Base-by-base conservation (phyloP, 306 rosid species). In the Cucurbita argyrosperma region DNA sequence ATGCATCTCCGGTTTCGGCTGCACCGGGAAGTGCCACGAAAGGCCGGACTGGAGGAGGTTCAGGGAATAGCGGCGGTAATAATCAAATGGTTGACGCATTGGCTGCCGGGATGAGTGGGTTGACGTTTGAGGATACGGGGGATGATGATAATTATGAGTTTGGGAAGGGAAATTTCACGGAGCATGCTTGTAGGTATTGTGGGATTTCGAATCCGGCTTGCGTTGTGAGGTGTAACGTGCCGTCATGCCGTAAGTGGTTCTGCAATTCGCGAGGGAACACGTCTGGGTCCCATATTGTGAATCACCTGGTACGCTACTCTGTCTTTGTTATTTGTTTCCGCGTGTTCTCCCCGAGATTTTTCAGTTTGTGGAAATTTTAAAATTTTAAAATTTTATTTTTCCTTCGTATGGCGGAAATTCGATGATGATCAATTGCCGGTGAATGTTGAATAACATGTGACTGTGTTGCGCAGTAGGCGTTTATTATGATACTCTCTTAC, bases 121-220 rank as follows among this genome's bases (percentile, higher is more conserved):
- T 95, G 81, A 95, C 90, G 84, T 95, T 95, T 53, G 97, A 95
- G 82, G 99, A 91, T 51, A 82, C 97, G 16, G 99, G 90, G 18
- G 99, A 95, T 46, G 99, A 95, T 53, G 97, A 95, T 30, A 84
- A 76, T 76, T 91, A 78, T 12, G 99, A 89, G 61, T 91, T 77
- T 59, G 96, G 93, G 0, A 91, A 95, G 76, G 97, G 99, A 54
- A 90, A 95, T 85, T 95, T 95, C 76, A 89, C 96, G 4, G 99
- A 91, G 61, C 99, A 95, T 54, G 97, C 97, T 26, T 95, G 99
- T 63, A 84, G 97, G 75, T 95, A 95, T 81, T 95, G 99, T 26
- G 99, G 99, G 58, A 97, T 95, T 18, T 91, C 99, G 0, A 95
- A 95, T 49, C 99, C 99, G 1, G 97, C 97, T 0, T 95, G 99